Base-by-base conservation (phyloP, 1,284 basidiomycete genomes). In the Sanguinoderma infundibulare region DNA sequence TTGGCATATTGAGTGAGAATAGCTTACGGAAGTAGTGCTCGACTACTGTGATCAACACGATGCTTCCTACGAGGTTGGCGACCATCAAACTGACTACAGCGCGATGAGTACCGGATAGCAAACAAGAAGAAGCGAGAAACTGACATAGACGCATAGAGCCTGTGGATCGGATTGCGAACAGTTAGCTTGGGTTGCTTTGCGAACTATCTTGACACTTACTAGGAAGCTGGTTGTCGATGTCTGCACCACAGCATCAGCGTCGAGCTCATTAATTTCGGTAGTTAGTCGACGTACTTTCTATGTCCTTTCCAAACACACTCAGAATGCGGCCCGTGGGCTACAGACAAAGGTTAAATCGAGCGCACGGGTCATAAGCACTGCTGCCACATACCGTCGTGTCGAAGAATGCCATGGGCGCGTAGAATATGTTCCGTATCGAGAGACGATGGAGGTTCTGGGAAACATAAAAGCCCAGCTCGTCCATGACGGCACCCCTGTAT, bases 401-500 rank as follows among this genome's bases (percentile, higher is more conserved):
- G 64, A 90, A 91, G 70, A 89, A 87, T 0, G 83, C 82, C 85
- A 90, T 90, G 0, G 87, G 87, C 0, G 86, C 86, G 69, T 85
- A 83, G 70, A 90, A 86, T 36, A 90, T 81, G 57, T 85, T 83
- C 22, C 73, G 74, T 10, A 89, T 76, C 0, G 86, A 81, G 40
- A 78, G 69, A 55, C 82, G 78, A 69, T 90, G 87, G 7, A 90
- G 72, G 65, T 85, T 86, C 61, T 80, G 79, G 1, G 87, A 88
- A 1, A 85, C 87, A 52, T 79, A 79, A 72, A 80, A 83, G 0
- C 85, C 82, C 73, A 90, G 75, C 24, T 83, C 73, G 61, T 86
- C 86, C 72, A 88, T 83, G 2, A 77, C 74, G 9, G 79, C 75
- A 44, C 83, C 89, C 68, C 87, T 89, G 64, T 54, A 24, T 5